Base-by-base conservation (phyloP, 176 grass and related monocot species). In the Carex littledalei region DNA sequence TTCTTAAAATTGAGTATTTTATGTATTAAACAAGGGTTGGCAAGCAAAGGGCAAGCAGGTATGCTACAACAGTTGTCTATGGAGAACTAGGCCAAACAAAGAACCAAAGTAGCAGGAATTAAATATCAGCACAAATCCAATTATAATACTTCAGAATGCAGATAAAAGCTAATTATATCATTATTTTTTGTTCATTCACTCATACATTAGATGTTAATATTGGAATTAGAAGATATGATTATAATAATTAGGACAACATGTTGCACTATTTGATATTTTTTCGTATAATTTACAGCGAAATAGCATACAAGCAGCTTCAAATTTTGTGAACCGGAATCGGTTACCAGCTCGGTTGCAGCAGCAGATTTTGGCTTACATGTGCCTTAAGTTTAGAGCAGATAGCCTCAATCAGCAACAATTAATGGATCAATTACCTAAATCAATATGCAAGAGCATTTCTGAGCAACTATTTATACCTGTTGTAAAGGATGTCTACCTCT, bases 361-460 rank as follows among this genome's bases (percentile, higher is more conserved):
- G 88, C 93, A 99, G 85, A 99, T 98, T 61, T 80, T 95, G 39
- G 89, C 85, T 52, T 98, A 94, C 83, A 98, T 98, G 93, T 95
- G 93, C 88, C 91, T 98, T 68, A 98, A 94, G 58, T 98, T 95
- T 80, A 92, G 93, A 78, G 91, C 96, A 37, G 96, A 98, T 79
- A 98, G 88, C 71, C 85, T 98, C 61, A 98, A 98, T 71, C 96
- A 95, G 79, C 95, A 98, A 86, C 91, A 98, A 88, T 87, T 98
- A 39, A 95, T 98, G 91, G 91, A 95, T 55, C 93, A 98, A 65
- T 86, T 98, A 17, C 96, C 96, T 43, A 95, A 92, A 79, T 89
- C 96, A 70, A 98, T 98, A 89, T 95, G 88, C 93, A 95, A 98
- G 84, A 90, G 91, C 85, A 99, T 99, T 80, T 95, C 91, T 41